Percentiles rank a stretch among this genome's conserved stretches.
These are phyloP conservation scores for Actinomortierella wolfii DNA, from an alignment of 371 early-diverging fungal genomes.

Conservation along the genomic window DNA sequence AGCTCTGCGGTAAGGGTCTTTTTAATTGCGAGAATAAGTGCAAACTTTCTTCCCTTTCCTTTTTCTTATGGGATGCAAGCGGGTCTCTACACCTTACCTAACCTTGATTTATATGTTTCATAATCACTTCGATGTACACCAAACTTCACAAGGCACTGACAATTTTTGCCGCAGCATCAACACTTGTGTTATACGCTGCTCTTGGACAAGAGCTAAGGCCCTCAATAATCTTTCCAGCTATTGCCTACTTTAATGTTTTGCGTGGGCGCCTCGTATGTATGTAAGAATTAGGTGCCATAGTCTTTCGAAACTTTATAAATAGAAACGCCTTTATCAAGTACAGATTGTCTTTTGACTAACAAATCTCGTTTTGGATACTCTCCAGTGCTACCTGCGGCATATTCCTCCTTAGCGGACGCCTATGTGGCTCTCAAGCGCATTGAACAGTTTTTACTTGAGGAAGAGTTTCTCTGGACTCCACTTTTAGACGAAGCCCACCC, in stretches of 20 bases:
- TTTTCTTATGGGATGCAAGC: not conserved
- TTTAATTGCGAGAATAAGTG: not conserved
- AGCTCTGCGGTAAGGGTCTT: too few relatives aligned
- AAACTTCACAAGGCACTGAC: conserved; percentile 54
- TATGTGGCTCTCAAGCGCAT: conserved; percentile 68
- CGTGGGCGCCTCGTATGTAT: conserved; percentile 59
- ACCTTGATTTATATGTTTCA: too few relatives aligned
- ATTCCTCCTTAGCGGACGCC: conserved; percentile 63
- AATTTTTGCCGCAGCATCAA: conserved; percentile 46
- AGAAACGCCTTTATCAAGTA: too few relatives aligned
- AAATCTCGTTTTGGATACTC: too few relatives aligned
- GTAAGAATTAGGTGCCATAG: too few relatives aligned
- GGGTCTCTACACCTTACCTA: too few relatives aligned
- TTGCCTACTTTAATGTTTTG: conserved; percentile 46
- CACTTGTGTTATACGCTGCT: conserved; percentile 27
- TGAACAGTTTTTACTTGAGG: conserved; percentile 58
- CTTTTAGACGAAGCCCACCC: conserved; percentile 37
- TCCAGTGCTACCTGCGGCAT: conserved; percentile 66
- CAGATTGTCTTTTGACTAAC: too few relatives aligned
- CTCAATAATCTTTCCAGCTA: conserved; percentile 41
- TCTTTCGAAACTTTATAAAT: too few relatives aligned
- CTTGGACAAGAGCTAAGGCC: conserved; percentile 29
- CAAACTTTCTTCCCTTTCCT: not conserved
- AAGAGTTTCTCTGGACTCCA: conserved; percentile 55
- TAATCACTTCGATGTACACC: conserved; percentile 41